A percentile compares a stretch with the other conserved stretches of the same genome.
Evolutionary conservation across 176 grass and related monocot species (phyloP).

Genomic region (Zoysia pacifica): DNA sequence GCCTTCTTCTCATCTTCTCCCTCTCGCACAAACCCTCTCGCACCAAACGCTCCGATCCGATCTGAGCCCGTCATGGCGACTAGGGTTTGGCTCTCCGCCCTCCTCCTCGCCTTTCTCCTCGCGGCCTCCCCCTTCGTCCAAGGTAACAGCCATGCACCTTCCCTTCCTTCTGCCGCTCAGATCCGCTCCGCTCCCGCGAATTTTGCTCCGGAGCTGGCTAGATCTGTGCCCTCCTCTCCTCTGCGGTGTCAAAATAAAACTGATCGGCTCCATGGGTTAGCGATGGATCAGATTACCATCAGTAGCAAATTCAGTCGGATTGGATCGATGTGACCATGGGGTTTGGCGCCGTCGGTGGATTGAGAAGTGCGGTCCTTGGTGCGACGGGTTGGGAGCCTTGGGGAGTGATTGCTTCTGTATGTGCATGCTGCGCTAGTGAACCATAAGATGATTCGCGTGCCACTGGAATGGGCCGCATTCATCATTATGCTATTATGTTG

Average conservation of each 20-base stretch:
- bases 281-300: background rate
- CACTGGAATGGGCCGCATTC: background rate
- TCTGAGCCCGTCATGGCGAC: conserved; percentile 60
- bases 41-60: conserved; percentile 43
- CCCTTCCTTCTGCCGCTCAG: background rate
- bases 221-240: conserved; percentile 29
- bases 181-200: conserved; percentile 27
- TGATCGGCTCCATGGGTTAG: conserved; percentile 2
- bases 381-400: background rate
- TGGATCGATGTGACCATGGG: conserved; percentile 29
- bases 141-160: conserved; percentile 35
- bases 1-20: too few species aligned
- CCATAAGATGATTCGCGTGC: background rate
- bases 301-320: background rate
- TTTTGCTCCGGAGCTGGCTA: conserved; percentile 18
- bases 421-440: conserved; percentile 5
- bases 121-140: conserved; percentile 56
- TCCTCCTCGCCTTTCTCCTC: conserved; percentile 73
- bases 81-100: conserved; percentile 76
- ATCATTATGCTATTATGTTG: background rate
- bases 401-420: background rate
- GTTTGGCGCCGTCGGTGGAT: background rate
- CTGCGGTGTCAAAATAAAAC: background rate
- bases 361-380: background rate
- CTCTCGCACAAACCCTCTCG: conserved; percentile 6